phyloP scores from a whole-genome alignment of 129 eudicot genomes.

The Smallanthus sonchifolius region DNA sequence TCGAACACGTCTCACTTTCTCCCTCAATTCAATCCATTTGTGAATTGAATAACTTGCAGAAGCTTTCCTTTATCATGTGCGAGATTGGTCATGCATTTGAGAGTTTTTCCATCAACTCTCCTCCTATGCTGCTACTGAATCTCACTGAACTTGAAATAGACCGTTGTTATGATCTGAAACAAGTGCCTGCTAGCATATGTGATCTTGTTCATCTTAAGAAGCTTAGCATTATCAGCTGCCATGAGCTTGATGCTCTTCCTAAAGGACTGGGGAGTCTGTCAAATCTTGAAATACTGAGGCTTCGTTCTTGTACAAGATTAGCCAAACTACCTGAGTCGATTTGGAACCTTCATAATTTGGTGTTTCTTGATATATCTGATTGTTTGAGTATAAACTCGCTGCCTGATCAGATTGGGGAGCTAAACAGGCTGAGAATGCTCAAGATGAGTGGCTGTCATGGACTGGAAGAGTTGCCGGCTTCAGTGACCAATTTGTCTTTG shows the following conservation, averaged over 20 bases:
- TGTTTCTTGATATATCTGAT: slow-evolving; percentile 29
- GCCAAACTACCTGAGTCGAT: slow-evolving; percentile 28
- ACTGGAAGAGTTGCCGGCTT: slow-evolving; percentile 23
- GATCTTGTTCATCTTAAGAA: slow-evolving; percentile 25
- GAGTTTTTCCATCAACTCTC: slow-evolving; percentile 1
- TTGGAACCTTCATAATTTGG: slow-evolving; percentile 6
- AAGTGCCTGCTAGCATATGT: slow-evolving; percentile 36
- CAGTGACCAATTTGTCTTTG: slow-evolving; percentile 5
- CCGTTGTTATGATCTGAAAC: slow-evolving; percentile 35
- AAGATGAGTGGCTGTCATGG: slow-evolving; percentile 34
- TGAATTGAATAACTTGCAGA: slow-evolving; percentile 30
- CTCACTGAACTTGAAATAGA: slow-evolving; percentile 40
- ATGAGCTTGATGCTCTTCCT: slow-evolving; percentile 40
- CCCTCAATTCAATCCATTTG: slow-evolving; percentile 24
- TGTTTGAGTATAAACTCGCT: slow-evolving; percentile 21
- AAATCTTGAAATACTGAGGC: slow-evolving; percentile 22
- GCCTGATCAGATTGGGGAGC: slow-evolving; percentile 28
- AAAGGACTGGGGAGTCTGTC: slow-evolving; percentile 19
- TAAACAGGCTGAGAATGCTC: slow-evolving; percentile 4
- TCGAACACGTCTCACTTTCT: slow-evolving; percentile 37
- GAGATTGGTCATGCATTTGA: slow-evolving; percentile 37
- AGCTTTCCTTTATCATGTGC: slow-evolving; percentile 48
- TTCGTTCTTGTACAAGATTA: slow-evolving; percentile 30
- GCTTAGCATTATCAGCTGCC: slow-evolving; percentile 43
- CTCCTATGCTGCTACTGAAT: slow-evolving; percentile 25